Evolutionary conservation across 257 asterid genomes (phyloP), one percentile per base, ranked within the genome.

Genomic region (Prunella vulgaris): DNA sequence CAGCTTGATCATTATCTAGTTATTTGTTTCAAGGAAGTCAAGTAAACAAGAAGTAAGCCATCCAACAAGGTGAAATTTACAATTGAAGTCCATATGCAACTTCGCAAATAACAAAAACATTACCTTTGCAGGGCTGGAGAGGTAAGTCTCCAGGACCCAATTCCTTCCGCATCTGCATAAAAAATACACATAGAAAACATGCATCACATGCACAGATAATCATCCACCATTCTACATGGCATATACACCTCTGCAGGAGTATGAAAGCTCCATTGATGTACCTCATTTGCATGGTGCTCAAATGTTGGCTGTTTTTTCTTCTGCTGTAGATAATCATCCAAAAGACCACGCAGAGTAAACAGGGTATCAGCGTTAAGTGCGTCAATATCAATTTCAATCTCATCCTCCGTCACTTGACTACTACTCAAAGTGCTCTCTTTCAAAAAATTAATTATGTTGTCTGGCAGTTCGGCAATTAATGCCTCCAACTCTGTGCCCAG

Each of bases 361-460:
- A 93, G 76, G 35, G 84, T 83, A 42, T 86, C 96, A 65, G 87
- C 92, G 51, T 82, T 61, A 8, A 90, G 82, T 7, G 86, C 74
- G n/a, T 87, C 96, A 73, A 92, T 76, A 74, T 92, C 98, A 60
- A 93, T 84, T 81, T 93, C 98, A 62, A 93, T 90, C 87, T 90
- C 97, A 57, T 88, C 96, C 65, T 90, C 97, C 22, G 73, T 74
- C 21, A 74, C 85, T 78, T 88, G 84, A 76, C 78, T 76, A 66
- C 84, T 66, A 68, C 74, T 81, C 27, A 72, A 58, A 73, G 89
- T 72, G 78, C 81, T 81, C 78, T 78, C 84, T 70, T 82, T 87
- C 80, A 90, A 60, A 76, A 90, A 93, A 49, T 80, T 88, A 53
- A 93, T 71, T 48, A 88, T 87, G 75, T 70, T 79, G 42, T 88